Evolutionary conservation across 768 basidiomycete genomes (phyloP), one percentile per base, ranked within the genome.

Genomic region (Hortiboletus flavorubellus): DNA sequence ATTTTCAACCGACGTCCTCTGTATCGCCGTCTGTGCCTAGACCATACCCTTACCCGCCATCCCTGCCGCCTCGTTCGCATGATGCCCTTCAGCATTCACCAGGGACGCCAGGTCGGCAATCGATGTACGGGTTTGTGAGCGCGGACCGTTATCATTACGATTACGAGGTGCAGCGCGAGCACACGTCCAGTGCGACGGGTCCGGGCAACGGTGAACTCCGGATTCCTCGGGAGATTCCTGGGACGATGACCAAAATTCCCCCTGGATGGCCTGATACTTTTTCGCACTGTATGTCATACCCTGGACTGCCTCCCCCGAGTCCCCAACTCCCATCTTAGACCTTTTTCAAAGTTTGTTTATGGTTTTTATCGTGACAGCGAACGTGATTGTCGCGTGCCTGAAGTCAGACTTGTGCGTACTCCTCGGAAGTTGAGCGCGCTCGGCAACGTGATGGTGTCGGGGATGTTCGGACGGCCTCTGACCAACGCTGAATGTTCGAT

Each of bases 11-110:
- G 11, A 64, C 69, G 14, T 1, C 71, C 75, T 0, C 78, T 4
- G 73, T 73, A 4, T 71, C 73, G 12, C 68, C 75, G 2, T 51
- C 61, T 21, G 5, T n/a, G n/a, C 30, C 49, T 6, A 23, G 33
- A 12, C 2, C 39, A 11, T n/a, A 58, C 14, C 12, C 21, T 12
- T 12, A 8, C 7, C 8, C 44, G 14, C 44, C 59, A 12, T 30
- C 60, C 3, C 18, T 62, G 10, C 59, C 46, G 0, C 8, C 59
- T 18, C 62, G 60, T 4, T 37, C 46, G 15, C 55, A 40, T 26
- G 26, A 40, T 26, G 26, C 5, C 26, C 26, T 26, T 4, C 26
- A 26, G 11, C 45, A 59, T 8, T 6, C 31, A 29, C 15, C 42
- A 12, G 53, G 41, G 49, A 41, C 18, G 8, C 50, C 34, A 40